Conservation (phyloP, 1,284 basidiomycete genomes). For the Naganishia liquefaciens region DNA sequence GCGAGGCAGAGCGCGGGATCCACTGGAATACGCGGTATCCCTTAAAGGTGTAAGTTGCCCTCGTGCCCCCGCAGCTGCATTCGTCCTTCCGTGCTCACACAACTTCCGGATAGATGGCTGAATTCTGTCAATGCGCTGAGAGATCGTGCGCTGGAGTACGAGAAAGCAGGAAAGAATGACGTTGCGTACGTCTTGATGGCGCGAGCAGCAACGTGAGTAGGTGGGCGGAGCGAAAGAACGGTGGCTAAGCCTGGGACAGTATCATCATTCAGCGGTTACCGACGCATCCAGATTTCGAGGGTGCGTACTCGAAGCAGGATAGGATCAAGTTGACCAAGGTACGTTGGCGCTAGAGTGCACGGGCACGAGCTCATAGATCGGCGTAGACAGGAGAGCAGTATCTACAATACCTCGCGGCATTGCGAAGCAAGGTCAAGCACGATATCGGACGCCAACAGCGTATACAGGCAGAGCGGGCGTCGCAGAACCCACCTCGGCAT, state of each 20-base stretch:
- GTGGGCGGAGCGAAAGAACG: neutral
- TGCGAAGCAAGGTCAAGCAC: slow-evolving; percentile 21
- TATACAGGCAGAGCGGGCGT: neutral
- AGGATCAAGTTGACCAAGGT: slow-evolving; percentile 21
- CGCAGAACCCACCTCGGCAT: neutral
- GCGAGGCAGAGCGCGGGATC: slow-evolving; percentile 15
- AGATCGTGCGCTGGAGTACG: slow-evolving; percentile 17
- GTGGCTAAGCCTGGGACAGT: neutral
- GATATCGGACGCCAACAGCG: slow-evolving; percentile 9
- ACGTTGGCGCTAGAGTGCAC: neutral
- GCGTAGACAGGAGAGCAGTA: slow-evolving; percentile 27
- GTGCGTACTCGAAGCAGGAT: slow-evolving; percentile 1
- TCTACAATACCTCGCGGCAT: slow-evolving; percentile 10
- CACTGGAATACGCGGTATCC: slow-evolving; percentile 28
- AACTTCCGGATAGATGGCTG: slow-evolving; percentile 10
- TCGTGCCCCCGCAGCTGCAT: no score
- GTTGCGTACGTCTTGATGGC: slow-evolving; percentile 31
- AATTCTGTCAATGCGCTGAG: slow-evolving; percentile 18
- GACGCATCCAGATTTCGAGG: slow-evolving; percentile 30
- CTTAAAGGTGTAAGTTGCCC: slow-evolving; percentile 26
- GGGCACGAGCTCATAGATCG: neutral
- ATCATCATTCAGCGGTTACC: slow-evolving; percentile 30
- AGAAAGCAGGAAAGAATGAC: slow-evolving; percentile 11
- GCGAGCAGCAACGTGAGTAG: slow-evolving; percentile 33
- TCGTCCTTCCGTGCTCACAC: neutral